Conservation (phyloP, 2,329 filamentous ascomycete species). For the Drechslerella stenobrocha region DNA sequence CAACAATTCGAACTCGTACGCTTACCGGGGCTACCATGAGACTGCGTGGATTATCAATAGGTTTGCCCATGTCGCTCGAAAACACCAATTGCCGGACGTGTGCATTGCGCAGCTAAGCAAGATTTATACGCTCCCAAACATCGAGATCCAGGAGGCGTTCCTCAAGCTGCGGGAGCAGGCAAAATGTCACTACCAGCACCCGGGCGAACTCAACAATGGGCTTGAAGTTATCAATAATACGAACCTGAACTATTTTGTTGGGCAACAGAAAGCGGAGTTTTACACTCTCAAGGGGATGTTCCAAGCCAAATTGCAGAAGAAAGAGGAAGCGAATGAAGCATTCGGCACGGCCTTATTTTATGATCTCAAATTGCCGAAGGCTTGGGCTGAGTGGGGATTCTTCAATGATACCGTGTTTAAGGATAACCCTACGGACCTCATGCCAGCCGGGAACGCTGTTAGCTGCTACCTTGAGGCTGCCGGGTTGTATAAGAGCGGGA, state of each 20-base stretch:
- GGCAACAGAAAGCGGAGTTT: constrained; percentile 96
- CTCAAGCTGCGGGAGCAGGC: constrained; percentile 97
- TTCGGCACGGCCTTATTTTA: constrained; percentile 96
- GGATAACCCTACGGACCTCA: constrained; percentile 78
- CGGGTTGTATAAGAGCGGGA: constrained; percentile 94
- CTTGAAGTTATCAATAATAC: constrained; percentile 99
- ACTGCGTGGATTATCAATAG: constrained; percentile 99
- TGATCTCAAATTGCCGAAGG: constrained; percentile 91
- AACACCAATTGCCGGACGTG: constrained; percentile 93
- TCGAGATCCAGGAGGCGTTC: constrained; percentile 99
- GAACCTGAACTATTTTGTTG: constrained; percentile 96
- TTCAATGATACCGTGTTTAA: constrained; percentile 98
- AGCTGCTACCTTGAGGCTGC: constrained; percentile 96
- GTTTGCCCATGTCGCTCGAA: constrained; percentile 95
- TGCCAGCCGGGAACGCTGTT: constrained; percentile 83
- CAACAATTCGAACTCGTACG: constrained; percentile 81
- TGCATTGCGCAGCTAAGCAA: constrained; percentile 96
- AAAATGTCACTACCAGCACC: constrained; percentile 97
- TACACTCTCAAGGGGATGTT: constrained; percentile 99
- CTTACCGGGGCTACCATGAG: constrained; percentile 96
- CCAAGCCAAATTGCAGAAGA: constrained; percentile 86
- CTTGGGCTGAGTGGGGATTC: constrained; percentile 98
- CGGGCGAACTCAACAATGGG: constrained; percentile 84
- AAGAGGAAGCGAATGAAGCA: constrained; percentile 86
- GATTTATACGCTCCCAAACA: constrained; percentile 98